Percentiles rank a stretch among this genome's conserved stretches.
Evolutionary conservation across 805 yeast genomes (phyloP).

Genomic region (Metschnikowia arizonensis): DNA sequence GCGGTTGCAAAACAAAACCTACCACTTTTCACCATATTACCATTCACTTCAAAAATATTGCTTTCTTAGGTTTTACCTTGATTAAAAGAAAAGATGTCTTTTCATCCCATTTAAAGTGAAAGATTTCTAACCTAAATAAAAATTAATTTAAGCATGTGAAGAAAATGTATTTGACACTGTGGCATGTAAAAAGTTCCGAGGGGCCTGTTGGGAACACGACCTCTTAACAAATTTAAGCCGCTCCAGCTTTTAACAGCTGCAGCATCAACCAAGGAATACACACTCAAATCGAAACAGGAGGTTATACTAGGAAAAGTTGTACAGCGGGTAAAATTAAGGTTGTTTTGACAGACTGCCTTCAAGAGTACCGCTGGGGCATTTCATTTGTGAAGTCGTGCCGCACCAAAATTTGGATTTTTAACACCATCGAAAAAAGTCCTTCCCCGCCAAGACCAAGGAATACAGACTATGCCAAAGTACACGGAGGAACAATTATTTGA

Average conservation of each 20-base stretch:
- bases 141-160: not conserved
- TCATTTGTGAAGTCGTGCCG: conserved; percentile 11
- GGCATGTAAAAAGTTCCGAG: not conserved
- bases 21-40: not conserved
- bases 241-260: too few relatives aligned
- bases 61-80: too few relatives aligned
- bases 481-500: conserved; percentile 67
- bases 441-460: conserved; percentile 1
- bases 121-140: too few relatives aligned
- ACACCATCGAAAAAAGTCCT: conserved; percentile 8
- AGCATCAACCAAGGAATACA: not conserved
- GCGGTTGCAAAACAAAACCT: not conserved
- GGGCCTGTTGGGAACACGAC: conserved; percentile 1
- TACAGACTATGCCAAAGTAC: conserved; percentile 47
- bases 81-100: too few relatives aligned
- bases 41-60: too few relatives aligned
- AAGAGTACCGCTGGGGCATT: not conserved
- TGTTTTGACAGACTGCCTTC: not conserved
- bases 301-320: too few relatives aligned
- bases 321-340: not conserved
- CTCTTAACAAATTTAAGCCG: not conserved
- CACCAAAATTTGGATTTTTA: conserved; percentile 7
- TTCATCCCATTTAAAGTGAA: too few relatives aligned
- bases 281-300: not conserved
- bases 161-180: not conserved